Evolutionary conservation across 2,329 filamentous ascomycete species (phyloP).

Genomic region (Paramyrothecium roridum): DNA sequence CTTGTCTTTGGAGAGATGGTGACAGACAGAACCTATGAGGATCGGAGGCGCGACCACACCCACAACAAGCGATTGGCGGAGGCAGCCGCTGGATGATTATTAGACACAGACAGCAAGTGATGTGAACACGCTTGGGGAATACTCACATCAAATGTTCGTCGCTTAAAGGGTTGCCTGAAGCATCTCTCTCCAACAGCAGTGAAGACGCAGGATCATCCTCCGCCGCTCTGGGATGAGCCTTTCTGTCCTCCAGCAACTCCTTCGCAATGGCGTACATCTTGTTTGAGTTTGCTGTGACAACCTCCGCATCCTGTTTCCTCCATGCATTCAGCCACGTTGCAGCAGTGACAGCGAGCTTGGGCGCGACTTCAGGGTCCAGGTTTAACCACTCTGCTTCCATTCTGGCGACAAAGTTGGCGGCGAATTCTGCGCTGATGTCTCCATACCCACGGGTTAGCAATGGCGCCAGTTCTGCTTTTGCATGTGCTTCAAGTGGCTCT

Average conservation of each 20-base stretch:
- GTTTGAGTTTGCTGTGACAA: background rate
- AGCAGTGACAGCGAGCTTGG: background rate
- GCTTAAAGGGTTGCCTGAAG: background rate
- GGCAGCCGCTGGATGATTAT: background rate
- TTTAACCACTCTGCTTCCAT: background rate
- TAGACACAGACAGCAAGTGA: background rate
- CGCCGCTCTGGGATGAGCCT: background rate
- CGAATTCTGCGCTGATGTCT: background rate
- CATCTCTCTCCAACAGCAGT: background rate
- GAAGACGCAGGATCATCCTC: background rate
- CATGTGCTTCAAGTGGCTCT: background rate
- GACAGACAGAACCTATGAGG: background rate
- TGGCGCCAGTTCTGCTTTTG: background rate
- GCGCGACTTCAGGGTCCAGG: background rate
- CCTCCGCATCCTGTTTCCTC: background rate
- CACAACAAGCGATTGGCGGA: background rate
- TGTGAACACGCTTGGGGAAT: too few relatives aligned
- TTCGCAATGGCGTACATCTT: background rate
- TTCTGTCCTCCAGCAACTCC: background rate
- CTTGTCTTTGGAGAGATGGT: background rate
- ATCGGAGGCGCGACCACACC: background rate
- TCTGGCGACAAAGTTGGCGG: background rate
- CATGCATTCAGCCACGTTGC: background rate
- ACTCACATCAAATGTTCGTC: background rate
- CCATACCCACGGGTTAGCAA: background rate